Evolutionary conservation across 805 yeast species (phyloP), one percentile per base, ranked within the genome.

Genomic region (Pichia deserticola): DNA sequence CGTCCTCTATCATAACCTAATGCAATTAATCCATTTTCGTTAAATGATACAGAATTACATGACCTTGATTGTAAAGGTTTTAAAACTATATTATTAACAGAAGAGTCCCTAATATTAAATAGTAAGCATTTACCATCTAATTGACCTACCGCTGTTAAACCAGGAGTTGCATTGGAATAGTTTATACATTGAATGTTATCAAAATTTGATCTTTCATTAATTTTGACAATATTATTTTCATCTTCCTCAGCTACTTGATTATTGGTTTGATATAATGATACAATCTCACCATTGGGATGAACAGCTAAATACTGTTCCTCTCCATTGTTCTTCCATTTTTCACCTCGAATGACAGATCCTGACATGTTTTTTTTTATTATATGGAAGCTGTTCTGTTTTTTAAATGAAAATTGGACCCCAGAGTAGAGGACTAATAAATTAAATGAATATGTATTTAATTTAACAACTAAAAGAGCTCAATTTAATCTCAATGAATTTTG

Each of bases 231-330:
- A 10, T 76, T 79, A 44, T 76, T 76, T 46, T 79, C 84, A 8
- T 75, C 71, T 48, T 60, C 48, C 5, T 60, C 49, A 7, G 49
- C 38, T 1, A 63, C 51, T 11, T 62, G 60, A 34, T 71, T 70
- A 54, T 75, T 69, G 0, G 86, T 80, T 54, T 76, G 78, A 59
- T 82, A 84, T 10, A 86, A 71, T 0, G 84, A 69, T 3, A 88
- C 82, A 57, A 85, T 92, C 61, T 89, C 96, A 3, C 95, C 82
- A 32, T 86, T 74, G 2, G 95, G 93, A 54, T 80, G 84, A 7
- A 84, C 82, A 0, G 86, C 82, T 11, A 86, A 65, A 57, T 79
- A 83, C 45, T 74, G 75, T 59, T 83, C 86, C 25, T 54, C 55
- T 41, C 73, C 75, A 7, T 75, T 79, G n/a, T 59, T 56, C 50